phyloP scores from a whole-genome alignment of 345 rosid species.

The Xanthoceras sorbifolium region DNA sequence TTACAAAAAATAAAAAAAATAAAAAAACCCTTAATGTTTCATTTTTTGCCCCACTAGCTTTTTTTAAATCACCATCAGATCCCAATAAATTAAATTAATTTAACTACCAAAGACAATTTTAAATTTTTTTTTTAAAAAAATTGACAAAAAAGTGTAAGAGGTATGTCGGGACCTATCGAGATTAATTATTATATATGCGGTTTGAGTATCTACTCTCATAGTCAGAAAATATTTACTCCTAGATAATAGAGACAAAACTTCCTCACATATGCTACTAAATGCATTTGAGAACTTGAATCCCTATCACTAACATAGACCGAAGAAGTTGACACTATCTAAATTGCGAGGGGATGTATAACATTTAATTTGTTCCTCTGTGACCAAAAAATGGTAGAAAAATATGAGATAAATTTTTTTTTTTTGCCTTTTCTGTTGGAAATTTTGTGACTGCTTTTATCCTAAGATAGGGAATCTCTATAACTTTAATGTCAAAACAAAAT shows the following conservation, averaged over 20 bases:
- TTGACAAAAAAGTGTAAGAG: too few relatives aligned
- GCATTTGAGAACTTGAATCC: too few relatives aligned
- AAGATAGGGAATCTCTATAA: not conserved
- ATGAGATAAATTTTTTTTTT: not conserved
- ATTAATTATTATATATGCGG: too few relatives aligned
- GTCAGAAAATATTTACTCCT: too few relatives aligned
- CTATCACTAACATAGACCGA: too few relatives aligned
- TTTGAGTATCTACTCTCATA: too few relatives aligned
- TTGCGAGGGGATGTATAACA: too few relatives aligned
- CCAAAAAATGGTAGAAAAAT: not conserved
- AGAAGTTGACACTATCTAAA: too few relatives aligned
- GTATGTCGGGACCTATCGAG: too few relatives aligned
- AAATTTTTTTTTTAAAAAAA: too few relatives aligned
- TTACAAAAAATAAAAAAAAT: not conserved
- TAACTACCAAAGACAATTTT: constrained; percentile 3
- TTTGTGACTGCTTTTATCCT: constrained; percentile 5
- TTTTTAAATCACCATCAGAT: not conserved
- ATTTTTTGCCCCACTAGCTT: constrained; percentile 7
- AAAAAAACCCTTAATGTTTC: not conserved
- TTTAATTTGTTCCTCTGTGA: constrained; percentile 9
- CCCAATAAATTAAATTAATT: constrained; percentile 13
- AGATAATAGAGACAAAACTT: too few relatives aligned
- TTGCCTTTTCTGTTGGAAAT: not conserved
- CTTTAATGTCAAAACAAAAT: not conserved
- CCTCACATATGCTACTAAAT: too few relatives aligned